phyloP scores from a whole-genome alignment of 2,329 filamentous ascomycete species.

The Aspergillus niger region DNA sequence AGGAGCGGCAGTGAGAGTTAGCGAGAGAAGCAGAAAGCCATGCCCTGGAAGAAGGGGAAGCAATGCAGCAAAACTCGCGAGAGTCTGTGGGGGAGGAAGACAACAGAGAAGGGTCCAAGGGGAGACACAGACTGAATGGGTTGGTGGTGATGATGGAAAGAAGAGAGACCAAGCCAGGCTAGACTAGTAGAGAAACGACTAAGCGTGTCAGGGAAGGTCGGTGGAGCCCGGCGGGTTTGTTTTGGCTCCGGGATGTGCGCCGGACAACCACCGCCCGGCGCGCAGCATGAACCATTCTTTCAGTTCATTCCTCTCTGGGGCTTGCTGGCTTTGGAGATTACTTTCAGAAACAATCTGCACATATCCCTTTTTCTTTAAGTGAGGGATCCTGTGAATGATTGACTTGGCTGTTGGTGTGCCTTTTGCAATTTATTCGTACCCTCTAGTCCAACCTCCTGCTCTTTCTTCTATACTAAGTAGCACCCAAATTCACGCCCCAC shows the following conservation, averaged over 20 bases:
- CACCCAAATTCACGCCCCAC: not conserved
- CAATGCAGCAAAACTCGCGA: constrained; percentile 8
- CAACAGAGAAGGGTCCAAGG: not conserved
- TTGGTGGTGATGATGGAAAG: constrained; percentile 20
- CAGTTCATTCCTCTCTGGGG: constrained; percentile 15
- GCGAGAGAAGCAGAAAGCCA: constrained; percentile 13
- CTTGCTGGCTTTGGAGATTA: constrained; percentile 22
- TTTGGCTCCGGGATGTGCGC: constrained; percentile 37
- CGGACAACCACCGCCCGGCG: constrained; percentile 39
- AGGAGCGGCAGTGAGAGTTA: constrained; percentile 17
- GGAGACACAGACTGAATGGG: constrained; percentile 6
- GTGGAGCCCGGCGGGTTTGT: constrained; percentile 39
- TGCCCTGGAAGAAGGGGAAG: constrained; percentile 6
- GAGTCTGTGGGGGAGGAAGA: constrained; percentile 2
- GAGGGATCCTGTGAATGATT: not conserved
- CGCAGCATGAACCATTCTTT: constrained; percentile 35
- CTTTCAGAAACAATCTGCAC: not conserved
- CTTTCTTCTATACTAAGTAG: not conserved
- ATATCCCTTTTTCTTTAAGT: not conserved
- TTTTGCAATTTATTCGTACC: too few relatives aligned
- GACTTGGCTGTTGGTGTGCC: too few relatives aligned
- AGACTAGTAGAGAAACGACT: constrained; percentile 6
- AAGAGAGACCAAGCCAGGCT: constrained; percentile 12
- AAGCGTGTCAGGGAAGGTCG: constrained; percentile 33
- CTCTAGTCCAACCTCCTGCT: not conserved